Evolutionary conservation across 169 alveolate genomes (phyloP), one percentile per base, ranked within the genome.

Genomic region (Eimeria falciformis): DNA sequence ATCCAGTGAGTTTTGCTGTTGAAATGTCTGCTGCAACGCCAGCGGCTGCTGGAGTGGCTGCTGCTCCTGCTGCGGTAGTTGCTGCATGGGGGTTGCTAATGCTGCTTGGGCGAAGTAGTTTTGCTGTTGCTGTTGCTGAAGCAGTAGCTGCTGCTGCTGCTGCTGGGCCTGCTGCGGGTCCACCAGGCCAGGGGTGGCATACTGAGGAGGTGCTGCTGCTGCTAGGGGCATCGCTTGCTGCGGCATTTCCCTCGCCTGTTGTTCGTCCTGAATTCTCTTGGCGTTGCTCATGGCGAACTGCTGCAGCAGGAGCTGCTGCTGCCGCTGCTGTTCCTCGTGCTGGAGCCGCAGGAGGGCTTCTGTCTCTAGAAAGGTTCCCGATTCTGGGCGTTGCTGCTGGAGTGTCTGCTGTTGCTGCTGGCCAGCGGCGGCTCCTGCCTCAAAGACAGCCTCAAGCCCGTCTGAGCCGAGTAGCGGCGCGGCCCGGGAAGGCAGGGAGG

Each of bases 301-400:
- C 56, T 71, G 83, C 50, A 71, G 21, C n/a, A 71, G 56, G 12
- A 71, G 83, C 83, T 71, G 83, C 83, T 71, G 83, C 83, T 71
- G 83, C 83, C 83, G 21, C 56, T 71, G 83, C 55, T 71, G 83
- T 27, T 71, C 83, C 29, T 71, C 83, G 56, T 71, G 83, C 83
- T 71, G 83, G 58, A 71, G 83, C 56, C 83, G 45, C 56, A 71
- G 83, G 33, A 71, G 56, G 23, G 83, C 23, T 40, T 71, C 56
- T 3, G 83, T 71, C 25, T 71, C 83, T 17, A 71, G 83, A 5
- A 37, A 0, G 14, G 83, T 11, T 11, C n/a, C n/a, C 14, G 7
- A 17, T 1, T 0, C 18, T 23, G 29, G 53, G 29, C 18, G 53
- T 33, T 71, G 83, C n/a, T 71, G 50, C 25, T 40, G 83, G 0